Evolutionary conservation across 164 flowering plant species (phyloP), one percentile per base, ranked within the genome.

Genomic region (Nymphaea colorata): DNA sequence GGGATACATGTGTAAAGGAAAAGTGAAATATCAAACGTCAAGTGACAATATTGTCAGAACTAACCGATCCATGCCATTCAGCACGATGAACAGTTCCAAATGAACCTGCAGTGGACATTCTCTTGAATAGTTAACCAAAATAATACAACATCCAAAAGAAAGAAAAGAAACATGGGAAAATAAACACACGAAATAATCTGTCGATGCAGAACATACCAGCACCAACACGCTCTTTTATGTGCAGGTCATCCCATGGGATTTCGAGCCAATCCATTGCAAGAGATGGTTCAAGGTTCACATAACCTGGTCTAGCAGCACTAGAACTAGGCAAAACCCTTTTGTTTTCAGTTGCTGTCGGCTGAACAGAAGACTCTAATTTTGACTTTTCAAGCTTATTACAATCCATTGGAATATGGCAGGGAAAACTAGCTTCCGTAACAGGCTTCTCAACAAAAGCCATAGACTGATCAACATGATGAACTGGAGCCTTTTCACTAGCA

Each of bases 41-140:
- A 51, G 15, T 51, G 57, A 51, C 14, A 12, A 60, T 15, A 41
- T 7, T 12, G 64, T 17, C 16, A 61, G 42, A 69, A 61, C 97
- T 82, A 66, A 93, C 97, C 83, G 98, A 93, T 80, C 97, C 96
- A 88, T 94, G 91, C 98, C 98, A 94, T 78, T 94, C 98, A 77
- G 97, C 96, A 66, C 86, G 98, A 78, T 91, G 95, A 71, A 94
- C 98, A 8, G 95, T 94, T 61, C 98, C 98, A 80, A 91, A 94
- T 44, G 98, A 94, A 71, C 98, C 98, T 91, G 78, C 62, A 73
- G 63, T 57, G 57, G 57, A 25, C 0, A 67, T 6, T 65, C 25
- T 41, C 16, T 41, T 11, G 5, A 44, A 42, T 43, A 11, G n/a
- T 36, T 36, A 51, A 15, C 57, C 14, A 8, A 10, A 51, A 3